These are phyloP conservation scores for Kwoniella shivajii DNA, from an alignment of 1,284 basidiomycete species.

Conservation along the genomic window DNA sequence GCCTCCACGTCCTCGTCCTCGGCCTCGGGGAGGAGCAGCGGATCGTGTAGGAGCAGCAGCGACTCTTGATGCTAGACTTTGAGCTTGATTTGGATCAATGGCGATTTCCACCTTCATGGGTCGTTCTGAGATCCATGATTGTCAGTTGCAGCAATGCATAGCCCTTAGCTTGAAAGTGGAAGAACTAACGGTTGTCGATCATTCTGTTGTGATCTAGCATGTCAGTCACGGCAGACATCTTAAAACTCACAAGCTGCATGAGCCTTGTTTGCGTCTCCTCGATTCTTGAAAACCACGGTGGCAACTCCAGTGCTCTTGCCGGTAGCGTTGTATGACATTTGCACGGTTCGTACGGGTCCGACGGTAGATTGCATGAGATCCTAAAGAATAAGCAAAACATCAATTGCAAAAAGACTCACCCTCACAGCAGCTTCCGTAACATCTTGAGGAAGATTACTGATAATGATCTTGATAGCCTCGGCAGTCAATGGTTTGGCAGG, in stretches of 20 bases:
- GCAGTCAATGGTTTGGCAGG: conserved; percentile 53
- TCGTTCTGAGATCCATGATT: conserved; percentile 86
- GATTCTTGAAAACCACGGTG: conserved; percentile 80
- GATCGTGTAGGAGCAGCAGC: conserved; percentile 56
- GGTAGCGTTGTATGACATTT: conserved; percentile 78
- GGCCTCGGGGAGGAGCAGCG: conserved; percentile 20
- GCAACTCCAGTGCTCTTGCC: conserved; percentile 91
- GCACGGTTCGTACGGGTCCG: conserved; percentile 79
- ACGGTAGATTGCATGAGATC: conserved; percentile 92
- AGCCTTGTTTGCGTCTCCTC: conserved; percentile 88
- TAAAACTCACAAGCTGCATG: conserved; percentile 68
- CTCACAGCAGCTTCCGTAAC: conserved; percentile 93
- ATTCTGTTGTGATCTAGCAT: conserved; percentile 84
- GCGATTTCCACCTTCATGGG: conserved; percentile 99
- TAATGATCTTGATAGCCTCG: conserved; percentile 85
- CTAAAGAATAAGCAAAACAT: conserved; percentile 56
- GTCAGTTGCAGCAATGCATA: too few species aligned
- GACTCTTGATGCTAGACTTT: conserved; percentile 63
- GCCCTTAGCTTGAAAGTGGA: too few species aligned
- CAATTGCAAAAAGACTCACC: conserved; percentile 58
- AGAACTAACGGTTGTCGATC: conserved; percentile 99
- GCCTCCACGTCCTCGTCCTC: conserved; percentile 58
- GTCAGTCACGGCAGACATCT: conserved; percentile 8
- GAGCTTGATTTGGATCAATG: conserved; percentile 78
- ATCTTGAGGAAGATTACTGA: conserved; percentile 91